Evolutionary conservation across 805 yeast species (phyloP).

Genomic region (Starmerella gropengiesseri): DNA sequence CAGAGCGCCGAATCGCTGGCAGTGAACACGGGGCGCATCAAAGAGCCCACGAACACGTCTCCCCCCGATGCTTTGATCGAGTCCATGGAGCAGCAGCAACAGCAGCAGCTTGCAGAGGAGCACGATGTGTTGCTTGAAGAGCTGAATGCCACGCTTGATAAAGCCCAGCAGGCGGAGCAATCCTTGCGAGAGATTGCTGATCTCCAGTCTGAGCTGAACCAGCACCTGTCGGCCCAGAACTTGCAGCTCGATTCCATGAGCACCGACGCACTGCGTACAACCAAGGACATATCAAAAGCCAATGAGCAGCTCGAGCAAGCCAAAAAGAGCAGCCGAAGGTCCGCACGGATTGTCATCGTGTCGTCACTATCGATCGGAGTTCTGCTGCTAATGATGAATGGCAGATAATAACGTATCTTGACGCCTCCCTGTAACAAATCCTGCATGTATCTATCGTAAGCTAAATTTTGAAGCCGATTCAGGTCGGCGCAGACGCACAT

Average conservation of each 20-base stretch:
- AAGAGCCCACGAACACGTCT: background rate
- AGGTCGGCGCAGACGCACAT: no score
- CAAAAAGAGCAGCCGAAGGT: conserved; percentile 48
- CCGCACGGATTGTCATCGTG: conserved; percentile 47
- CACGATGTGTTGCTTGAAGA: conserved; percentile 31
- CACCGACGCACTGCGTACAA: conserved; percentile 57
- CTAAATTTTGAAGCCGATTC: no score
- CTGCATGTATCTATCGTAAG: no score
- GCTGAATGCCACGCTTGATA: conserved; percentile 29
- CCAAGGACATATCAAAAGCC: conserved; percentile 56
- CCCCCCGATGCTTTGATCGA: no score
- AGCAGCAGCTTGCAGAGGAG: conserved; percentile 29
- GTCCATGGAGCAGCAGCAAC: conserved; percentile 5
- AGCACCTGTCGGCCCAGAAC: conserved; percentile 63
- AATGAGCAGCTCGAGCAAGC: conserved; percentile 62
- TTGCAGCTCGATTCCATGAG: conserved; percentile 53
- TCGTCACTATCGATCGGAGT: conserved; percentile 47
- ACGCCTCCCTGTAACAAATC: background rate
- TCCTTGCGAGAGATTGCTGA: conserved; percentile 52
- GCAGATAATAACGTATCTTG: conserved; percentile 5
- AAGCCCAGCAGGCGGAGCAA: conserved; percentile 33
- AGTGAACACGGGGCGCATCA: background rate
- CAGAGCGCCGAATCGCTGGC: background rate
- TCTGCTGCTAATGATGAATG: conserved; percentile 38
- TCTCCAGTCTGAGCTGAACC: conserved; percentile 60